These are phyloP conservation scores for Alternaria alternata DNA, from an alignment of 2,329 filamentous ascomycete genomes.

Conservation along the genomic window DNA sequence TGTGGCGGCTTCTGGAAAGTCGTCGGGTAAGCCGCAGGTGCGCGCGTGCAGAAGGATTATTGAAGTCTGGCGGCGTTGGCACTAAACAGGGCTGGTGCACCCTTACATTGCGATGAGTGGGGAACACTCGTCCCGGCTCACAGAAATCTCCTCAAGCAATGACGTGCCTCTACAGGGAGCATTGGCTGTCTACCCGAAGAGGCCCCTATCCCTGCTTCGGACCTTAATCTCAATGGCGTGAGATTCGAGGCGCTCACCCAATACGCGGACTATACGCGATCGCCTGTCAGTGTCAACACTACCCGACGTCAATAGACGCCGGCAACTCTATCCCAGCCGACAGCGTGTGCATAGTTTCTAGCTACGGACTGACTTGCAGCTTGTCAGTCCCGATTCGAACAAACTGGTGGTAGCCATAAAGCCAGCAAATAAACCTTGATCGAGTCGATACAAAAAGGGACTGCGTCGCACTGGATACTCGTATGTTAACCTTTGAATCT, in stretches of 20 bases:
- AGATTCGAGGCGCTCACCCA: constrained; percentile 20
- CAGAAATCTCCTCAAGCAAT: constrained; percentile 40
- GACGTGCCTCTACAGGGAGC: constrained; percentile 34
- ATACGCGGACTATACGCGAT: constrained; percentile 22
- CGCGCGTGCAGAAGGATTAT: constrained; percentile 21
- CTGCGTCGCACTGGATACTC: constrained; percentile 15
- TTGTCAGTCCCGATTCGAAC: constrained; percentile 24
- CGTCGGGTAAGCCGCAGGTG: constrained; percentile 23
- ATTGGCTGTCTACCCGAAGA: constrained; percentile 24
- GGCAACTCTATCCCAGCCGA: constrained; percentile 20
- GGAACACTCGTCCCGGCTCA: constrained; percentile 25
- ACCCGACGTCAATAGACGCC: constrained; percentile 26
- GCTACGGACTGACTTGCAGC: constrained; percentile 23
- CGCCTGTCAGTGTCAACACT: constrained; percentile 37
- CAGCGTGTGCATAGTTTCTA: background rate
- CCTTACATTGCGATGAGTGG: constrained; percentile 17
- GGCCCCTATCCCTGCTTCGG: constrained; percentile 23
- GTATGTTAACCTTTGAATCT: constrained; percentile 14
- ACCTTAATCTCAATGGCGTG: constrained; percentile 15
- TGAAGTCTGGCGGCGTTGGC: constrained; percentile 30
- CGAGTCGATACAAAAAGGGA: constrained; percentile 17
- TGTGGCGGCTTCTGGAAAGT: constrained; percentile 44
- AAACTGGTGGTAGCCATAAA: constrained; percentile 15
- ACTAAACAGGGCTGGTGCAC: constrained; percentile 25
- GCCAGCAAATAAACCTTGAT: constrained; percentile 16